These are phyloP conservation scores for Neonectria faginata DNA, from an alignment of 2,329 filamentous ascomycete species.

Conservation along the genomic window DNA sequence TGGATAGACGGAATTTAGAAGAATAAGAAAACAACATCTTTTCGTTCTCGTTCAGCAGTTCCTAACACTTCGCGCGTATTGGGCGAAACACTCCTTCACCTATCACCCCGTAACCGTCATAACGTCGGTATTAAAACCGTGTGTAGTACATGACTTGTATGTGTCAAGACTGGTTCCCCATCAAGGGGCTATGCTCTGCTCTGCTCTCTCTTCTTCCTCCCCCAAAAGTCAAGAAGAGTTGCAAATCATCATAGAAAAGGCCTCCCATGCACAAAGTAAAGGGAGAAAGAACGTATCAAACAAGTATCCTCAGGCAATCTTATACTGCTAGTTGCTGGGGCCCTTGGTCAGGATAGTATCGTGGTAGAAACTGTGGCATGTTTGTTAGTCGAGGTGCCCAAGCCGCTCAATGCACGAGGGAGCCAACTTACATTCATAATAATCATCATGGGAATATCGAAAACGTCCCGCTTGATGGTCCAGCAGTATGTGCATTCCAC, in stretches of 20 bases:
- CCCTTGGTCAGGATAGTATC: constrained; percentile 69
- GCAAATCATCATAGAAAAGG: constrained; percentile 33
- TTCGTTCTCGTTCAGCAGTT: constrained; percentile 37
- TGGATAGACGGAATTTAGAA: constrained; percentile 40
- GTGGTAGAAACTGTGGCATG: constrained; percentile 64
- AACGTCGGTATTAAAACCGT: constrained; percentile 26
- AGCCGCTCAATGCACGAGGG: neutral
- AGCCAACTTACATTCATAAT: constrained; percentile 88
- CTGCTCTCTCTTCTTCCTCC: constrained; percentile 36
- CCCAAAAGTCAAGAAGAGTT: constrained; percentile 30
- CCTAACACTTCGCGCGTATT: constrained; percentile 41
- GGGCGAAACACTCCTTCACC: constrained; percentile 34
- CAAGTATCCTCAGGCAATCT: constrained; percentile 21
- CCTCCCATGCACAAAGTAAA: constrained; percentile 36
- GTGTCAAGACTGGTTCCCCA: constrained; percentile 24
- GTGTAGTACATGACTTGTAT: constrained; percentile 22
- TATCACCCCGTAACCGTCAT: constrained; percentile 1
- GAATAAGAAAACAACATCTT: constrained; percentile 25
- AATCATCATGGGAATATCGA: constrained; percentile 98
- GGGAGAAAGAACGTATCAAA: constrained; percentile 43
- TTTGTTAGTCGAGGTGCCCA: constrained; percentile 17
- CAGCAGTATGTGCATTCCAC: constrained; percentile 97
- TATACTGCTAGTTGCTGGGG: constrained; percentile 67
- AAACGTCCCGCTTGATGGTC: constrained; percentile 96
- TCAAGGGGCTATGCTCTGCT: constrained; percentile 29